These are phyloP conservation scores for Penicillium pulvis DNA, from an alignment of 495 filamentous ascomycete species.

Conservation along the genomic window DNA sequence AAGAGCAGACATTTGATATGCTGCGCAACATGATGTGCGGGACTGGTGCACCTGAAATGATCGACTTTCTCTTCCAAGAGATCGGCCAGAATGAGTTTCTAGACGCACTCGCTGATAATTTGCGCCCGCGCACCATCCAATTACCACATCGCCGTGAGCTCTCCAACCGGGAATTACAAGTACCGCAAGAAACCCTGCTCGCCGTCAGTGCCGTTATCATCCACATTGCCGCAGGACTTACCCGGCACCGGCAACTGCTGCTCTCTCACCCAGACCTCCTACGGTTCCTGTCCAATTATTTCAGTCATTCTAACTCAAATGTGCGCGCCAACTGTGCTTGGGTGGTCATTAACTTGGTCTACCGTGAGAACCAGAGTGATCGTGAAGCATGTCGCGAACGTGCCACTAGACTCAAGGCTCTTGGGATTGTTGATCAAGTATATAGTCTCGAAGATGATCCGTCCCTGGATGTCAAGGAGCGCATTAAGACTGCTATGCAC, in stretches of 20 bases:
- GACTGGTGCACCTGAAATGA: conserved; percentile 68
- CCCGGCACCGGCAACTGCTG: conserved; percentile 76
- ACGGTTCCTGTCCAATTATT: conserved; percentile 53
- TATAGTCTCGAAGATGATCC: conserved; percentile 66
- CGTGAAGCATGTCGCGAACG: conserved; percentile 60
- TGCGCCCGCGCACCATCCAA: conserved; percentile 56
- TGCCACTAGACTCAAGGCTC: conserved; percentile 62
- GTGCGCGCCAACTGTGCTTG: conserved; percentile 77
- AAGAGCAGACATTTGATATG: conserved; percentile 86
- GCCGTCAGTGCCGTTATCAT: conserved; percentile 76
- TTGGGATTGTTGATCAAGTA: conserved; percentile 72
- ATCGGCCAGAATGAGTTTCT: conserved; percentile 78
- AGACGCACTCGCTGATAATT: conserved; percentile 71
- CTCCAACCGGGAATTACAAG: conserved; percentile 31
- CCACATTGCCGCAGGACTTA: conserved; percentile 79
- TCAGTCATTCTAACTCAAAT: conserved; percentile 66
- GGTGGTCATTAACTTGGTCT: conserved; percentile 81
- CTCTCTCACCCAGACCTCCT: conserved; percentile 62
- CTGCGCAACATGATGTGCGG: conserved; percentile 87
- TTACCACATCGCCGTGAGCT: conserved; percentile 41
- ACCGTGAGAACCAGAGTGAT: conserved; percentile 72
- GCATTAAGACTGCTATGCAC: conserved; percentile 75
- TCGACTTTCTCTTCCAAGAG: conserved; percentile 75
- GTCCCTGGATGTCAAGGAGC: conserved; percentile 82
- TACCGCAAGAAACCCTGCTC: conserved; percentile 72